These are phyloP conservation scores for Colletotrichum somersetense DNA, from an alignment of 2,329 filamentous ascomycete species.

Conservation along the genomic window DNA sequence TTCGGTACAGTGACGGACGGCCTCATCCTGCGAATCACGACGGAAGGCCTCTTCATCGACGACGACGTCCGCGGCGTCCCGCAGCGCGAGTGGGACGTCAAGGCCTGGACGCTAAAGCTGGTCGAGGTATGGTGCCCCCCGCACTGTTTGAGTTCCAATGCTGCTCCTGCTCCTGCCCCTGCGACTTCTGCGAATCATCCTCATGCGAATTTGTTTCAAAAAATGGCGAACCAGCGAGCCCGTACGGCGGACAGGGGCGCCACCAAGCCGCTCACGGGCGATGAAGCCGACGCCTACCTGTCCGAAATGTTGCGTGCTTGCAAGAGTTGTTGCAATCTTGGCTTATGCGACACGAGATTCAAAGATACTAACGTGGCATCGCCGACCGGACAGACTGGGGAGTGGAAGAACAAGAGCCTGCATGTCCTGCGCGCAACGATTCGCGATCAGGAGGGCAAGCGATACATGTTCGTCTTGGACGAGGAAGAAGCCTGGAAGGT, in stretches of 20 bases:
- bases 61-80: constrained; percentile 91
- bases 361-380: constrained; percentile 57
- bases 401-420: constrained; percentile 67
- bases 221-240: constrained; percentile 59
- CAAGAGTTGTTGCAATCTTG: constrained; percentile 72
- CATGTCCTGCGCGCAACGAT: constrained; percentile 75
- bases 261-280: constrained; percentile 67
- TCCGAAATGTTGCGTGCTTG: constrained; percentile 73
- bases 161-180: constrained; percentile 57
- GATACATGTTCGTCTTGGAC: constrained; percentile 73
- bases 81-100: constrained; percentile 99
- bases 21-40: constrained; percentile 90
- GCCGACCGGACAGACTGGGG: constrained; percentile 62
- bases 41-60: constrained; percentile 96
- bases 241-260: constrained; percentile 63
- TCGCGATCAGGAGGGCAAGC: constrained; percentile 74
- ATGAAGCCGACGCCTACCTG: constrained; percentile 76
- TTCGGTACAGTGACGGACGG: constrained; percentile 90
- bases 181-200: constrained; percentile 55
- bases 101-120: constrained; percentile 95
- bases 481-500: constrained; percentile 79
- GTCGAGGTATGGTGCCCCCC: constrained; percentile 88
- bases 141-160: constrained; percentile 66
- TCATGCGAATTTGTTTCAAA: constrained; percentile 57
- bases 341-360: constrained; percentile 61